Evolutionary conservation across 1,284 basidiomycete genomes (phyloP).

Genomic region (Rhodotorula sp.): DNA sequence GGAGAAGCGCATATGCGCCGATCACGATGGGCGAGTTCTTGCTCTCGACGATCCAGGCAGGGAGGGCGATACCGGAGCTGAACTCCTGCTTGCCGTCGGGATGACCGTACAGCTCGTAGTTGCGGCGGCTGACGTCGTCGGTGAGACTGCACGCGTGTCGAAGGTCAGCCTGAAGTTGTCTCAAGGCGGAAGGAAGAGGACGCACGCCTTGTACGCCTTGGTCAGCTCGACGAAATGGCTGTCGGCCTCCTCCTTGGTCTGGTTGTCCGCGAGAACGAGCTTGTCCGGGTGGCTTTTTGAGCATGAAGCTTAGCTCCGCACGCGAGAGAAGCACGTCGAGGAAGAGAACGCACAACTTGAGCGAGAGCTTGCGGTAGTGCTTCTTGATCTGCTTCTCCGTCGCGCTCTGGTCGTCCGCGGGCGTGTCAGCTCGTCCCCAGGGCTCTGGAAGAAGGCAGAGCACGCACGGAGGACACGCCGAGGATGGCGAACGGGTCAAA

Average conservation of each 20-base stretch:
- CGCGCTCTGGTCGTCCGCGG: conserved; percentile 55
- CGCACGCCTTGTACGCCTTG: conserved; percentile 95
- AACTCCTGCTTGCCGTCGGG: conserved; percentile 96
- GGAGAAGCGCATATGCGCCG: conserved; percentile 79
- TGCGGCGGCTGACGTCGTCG: conserved; percentile 88
- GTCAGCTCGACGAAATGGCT: conserved; percentile 89
- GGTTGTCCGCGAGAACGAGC: conserved; percentile 73
- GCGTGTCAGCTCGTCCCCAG: too few relatives aligned
- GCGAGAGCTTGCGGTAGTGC: conserved; percentile 91
- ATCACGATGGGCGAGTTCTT: conserved; percentile 91
- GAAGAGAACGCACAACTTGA: conserved; percentile 67
- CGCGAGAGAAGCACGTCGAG: not conserved
- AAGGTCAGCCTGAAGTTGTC: too few relatives aligned
- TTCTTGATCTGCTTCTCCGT: conserved; percentile 93
- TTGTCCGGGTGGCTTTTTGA: conserved; percentile 89
- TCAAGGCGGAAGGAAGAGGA: conserved; percentile 13
- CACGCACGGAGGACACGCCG: conserved; percentile 68
- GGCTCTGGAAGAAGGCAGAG: too few relatives aligned
- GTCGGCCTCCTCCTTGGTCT: conserved; percentile 87
- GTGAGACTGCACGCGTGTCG: conserved; percentile 65
- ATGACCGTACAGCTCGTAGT: conserved; percentile 88
- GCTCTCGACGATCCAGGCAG: conserved; percentile 89
- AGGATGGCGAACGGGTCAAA: conserved; percentile 97
- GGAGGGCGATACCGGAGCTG: conserved; percentile 93
- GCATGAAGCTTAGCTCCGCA: not conserved